Percentiles rank a stretch among this genome's conserved stretches.
Conservation (phyloP, 768 basidiomycete genomes). For the Rhodotorula sphaerocarpa region DNA sequence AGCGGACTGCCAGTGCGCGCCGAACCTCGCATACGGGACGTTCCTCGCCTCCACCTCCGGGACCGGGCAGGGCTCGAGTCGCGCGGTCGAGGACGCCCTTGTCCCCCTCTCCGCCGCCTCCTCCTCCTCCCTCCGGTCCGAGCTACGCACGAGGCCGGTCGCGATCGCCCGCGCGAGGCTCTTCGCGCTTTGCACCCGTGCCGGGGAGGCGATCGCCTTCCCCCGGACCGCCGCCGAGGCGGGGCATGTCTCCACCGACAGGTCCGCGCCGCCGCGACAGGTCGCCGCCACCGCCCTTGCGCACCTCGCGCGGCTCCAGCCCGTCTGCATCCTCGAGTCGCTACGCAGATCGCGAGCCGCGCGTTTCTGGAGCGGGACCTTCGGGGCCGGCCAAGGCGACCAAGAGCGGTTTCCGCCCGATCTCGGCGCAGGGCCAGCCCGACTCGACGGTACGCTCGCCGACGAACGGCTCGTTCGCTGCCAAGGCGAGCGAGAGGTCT, state of each 20-base stretch:
- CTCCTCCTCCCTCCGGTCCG: too few relatives aligned
- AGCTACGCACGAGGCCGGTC: background rate
- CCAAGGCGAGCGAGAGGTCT: background rate
- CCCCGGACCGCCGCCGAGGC: too few relatives aligned
- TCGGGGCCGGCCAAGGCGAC: background rate
- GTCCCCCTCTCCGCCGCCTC: conserved; percentile 2
- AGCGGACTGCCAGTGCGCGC: background rate
- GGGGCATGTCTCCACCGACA: too few relatives aligned
- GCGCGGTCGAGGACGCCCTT: background rate
- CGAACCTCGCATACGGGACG: background rate
- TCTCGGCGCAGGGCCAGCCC: background rate
- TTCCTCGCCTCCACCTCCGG: background rate
- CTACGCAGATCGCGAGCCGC: background rate
- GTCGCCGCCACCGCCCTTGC: background rate
- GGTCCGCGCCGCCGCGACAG: too few relatives aligned
- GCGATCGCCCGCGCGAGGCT: too few relatives aligned
- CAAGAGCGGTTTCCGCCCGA: background rate
- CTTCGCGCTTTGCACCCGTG: too few relatives aligned
- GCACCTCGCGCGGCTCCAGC: background rate
- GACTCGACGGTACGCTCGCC: too few relatives aligned
- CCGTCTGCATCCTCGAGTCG: background rate
- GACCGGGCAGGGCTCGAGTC: background rate
- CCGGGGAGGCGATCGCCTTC: too few relatives aligned
- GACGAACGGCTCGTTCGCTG: too few relatives aligned
- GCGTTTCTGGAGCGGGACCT: background rate